These are phyloP conservation scores for Setaria italica DNA, from an alignment of 202 grass and related monocot genomes.

Conservation along the genomic window DNA sequence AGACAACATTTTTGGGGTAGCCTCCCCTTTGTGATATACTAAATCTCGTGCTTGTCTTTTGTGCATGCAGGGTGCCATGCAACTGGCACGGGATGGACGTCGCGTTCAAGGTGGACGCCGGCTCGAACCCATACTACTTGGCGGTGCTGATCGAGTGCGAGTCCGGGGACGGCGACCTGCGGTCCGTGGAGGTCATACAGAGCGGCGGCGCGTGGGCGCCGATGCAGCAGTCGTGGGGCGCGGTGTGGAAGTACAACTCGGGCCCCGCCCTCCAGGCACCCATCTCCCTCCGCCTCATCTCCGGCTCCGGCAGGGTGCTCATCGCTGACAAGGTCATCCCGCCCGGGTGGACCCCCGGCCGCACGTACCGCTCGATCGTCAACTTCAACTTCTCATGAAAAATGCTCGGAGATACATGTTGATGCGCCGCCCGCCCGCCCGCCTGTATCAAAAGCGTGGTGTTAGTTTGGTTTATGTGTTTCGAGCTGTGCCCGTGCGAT, in stretches of 20 bases:
- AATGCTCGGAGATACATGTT: background rate
- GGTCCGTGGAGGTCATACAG: constrained; percentile 63
- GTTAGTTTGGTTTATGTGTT: background rate
- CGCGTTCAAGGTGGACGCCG: constrained; percentile 65
- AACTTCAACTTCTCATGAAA: constrained; percentile 43
- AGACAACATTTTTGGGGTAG: background rate
- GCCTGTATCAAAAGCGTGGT: too few relatives aligned
- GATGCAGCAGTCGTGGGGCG: constrained; percentile 78
- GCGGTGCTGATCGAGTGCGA: constrained; percentile 65
- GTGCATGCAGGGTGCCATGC: constrained; percentile 62
- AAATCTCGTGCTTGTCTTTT: background rate
- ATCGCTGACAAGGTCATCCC: constrained; percentile 64
- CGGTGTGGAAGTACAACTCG: constrained; percentile 56
- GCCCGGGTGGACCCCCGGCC: constrained; percentile 54
- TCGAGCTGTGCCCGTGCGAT: too few relatives aligned
- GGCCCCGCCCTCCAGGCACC: constrained; percentile 50
- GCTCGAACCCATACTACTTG: constrained; percentile 73
- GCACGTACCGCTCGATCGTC: constrained; percentile 57
- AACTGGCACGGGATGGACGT: constrained; percentile 60
- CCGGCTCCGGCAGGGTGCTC: constrained; percentile 62
- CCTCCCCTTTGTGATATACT: too few relatives aligned
- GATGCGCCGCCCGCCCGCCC: too few relatives aligned
- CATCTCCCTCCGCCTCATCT: constrained; percentile 69
- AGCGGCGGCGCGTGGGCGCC: constrained; percentile 40
- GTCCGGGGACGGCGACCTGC: constrained; percentile 62